phyloP scores from a whole-genome alignment of 1,139 yeast species.

The Debaryomyces psychrophilus region DNA sequence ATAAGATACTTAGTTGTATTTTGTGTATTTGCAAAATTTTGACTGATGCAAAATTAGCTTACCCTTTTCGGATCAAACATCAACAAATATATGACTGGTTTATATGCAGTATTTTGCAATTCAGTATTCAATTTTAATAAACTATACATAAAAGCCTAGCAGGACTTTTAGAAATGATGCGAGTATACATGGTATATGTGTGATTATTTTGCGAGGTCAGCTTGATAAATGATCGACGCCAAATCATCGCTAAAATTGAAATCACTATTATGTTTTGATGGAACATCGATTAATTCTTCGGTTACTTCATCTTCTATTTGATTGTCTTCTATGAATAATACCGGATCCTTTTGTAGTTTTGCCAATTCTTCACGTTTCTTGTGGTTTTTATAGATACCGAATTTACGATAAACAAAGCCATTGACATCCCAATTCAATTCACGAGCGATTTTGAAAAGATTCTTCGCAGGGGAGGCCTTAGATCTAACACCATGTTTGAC shows the following conservation, averaged over 20 bases:
- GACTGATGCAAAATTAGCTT: constrained; percentile 9
- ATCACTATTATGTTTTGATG: constrained; percentile 11
- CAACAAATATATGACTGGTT: neutral
- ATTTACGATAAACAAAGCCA: constrained; percentile 37
- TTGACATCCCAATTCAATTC: constrained; percentile 39
- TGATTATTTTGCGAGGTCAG: constrained; percentile 8
- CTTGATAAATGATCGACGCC: constrained; percentile 20
- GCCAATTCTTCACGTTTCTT: constrained; percentile 24
- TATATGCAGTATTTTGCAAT: constrained; percentile 1
- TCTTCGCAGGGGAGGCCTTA: constrained; percentile 29
- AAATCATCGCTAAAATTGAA: constrained; percentile 25
- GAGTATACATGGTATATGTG: neutral
- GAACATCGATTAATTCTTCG: constrained; percentile 23
- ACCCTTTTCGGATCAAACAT: constrained; percentile 6
- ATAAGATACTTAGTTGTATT: constrained; percentile 5
- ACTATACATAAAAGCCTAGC: neutral
- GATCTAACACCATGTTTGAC: constrained; percentile 37
- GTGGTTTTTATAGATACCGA: constrained; percentile 27
- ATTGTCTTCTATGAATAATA: constrained; percentile 21
- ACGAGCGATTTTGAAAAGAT: constrained; percentile 39
- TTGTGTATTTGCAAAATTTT: constrained; percentile 8
- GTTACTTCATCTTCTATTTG: constrained; percentile 22
- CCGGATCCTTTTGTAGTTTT: constrained; percentile 27
- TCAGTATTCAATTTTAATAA: neutral
- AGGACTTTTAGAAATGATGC: neutral